phyloP scores from a whole-genome alignment of 108 stramenopile genomes.

The Aurantiochytrium sp. region DNA sequence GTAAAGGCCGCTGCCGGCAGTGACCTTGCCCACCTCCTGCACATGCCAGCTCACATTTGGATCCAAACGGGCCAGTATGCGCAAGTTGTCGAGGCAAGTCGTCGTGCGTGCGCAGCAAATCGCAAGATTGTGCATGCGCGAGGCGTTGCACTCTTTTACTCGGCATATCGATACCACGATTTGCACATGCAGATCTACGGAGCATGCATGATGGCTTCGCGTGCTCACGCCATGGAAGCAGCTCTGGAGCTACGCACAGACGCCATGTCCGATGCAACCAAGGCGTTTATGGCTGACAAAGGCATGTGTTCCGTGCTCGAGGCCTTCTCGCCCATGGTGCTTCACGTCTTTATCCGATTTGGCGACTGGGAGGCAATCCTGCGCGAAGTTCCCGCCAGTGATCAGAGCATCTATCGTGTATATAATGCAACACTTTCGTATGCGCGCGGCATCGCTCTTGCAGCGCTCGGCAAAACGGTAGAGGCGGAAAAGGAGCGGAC shows the following conservation, averaged over 20 bases:
- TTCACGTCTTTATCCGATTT: background rate
- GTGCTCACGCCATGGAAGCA: background rate
- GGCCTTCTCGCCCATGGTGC: background rate
- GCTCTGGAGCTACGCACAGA: background rate
- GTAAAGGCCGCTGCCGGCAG: background rate
- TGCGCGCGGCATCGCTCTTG: background rate
- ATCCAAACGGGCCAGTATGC: background rate
- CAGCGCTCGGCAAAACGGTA: background rate
- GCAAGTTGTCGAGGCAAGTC: background rate
- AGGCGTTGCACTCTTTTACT: background rate
- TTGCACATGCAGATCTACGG: background rate
- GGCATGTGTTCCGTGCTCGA: background rate
- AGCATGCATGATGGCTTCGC: background rate
- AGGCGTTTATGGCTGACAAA: background rate
- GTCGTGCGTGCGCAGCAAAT: background rate
- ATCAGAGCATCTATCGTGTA: background rate
- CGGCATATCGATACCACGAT: background rate
- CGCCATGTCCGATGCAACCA: background rate
- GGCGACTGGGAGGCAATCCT: background rate
- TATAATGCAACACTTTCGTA: background rate
- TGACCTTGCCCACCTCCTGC: background rate
- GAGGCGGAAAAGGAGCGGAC: background rate
- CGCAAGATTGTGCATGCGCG: background rate
- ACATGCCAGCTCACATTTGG: slow-evolving; percentile 1
- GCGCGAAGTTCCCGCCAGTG: background rate